Evolutionary conservation across 305 asterid genomes (phyloP).

Genomic region (Fraxinus latifolia): DNA sequence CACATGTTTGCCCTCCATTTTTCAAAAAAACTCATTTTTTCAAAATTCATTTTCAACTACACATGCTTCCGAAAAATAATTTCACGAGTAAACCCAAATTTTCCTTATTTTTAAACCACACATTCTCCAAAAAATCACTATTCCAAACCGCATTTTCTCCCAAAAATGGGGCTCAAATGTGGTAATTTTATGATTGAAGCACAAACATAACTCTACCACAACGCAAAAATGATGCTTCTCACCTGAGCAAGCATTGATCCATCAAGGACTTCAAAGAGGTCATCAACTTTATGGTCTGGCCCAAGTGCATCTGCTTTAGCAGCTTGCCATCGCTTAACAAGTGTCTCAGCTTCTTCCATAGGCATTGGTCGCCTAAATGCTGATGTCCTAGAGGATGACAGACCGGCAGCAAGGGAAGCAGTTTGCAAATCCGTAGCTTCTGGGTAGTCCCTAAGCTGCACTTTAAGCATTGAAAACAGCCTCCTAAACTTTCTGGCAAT

Average conservation of each 20-base stretch:
- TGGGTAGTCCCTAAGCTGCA: slow-evolving; percentile 33
- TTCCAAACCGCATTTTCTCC: neutral
- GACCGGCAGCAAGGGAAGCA: slow-evolving; percentile 63
- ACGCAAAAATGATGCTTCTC: slow-evolving; percentile 33
- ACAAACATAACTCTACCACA: slow-evolving; percentile 22
- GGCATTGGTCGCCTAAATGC: slow-evolving; percentile 67
- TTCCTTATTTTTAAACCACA: neutral
- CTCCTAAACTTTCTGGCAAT: slow-evolving; percentile 43
- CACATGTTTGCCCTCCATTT: neutral
- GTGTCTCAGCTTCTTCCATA: slow-evolving; percentile 85
- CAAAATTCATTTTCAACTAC: neutral
- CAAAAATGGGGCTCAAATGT: neutral
- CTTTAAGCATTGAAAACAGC: slow-evolving; percentile 46
- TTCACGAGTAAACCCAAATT: neutral
- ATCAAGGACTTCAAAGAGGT: slow-evolving; percentile 75
- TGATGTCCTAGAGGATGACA: slow-evolving; percentile 46
- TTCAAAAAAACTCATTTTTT: neutral
- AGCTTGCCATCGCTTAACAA: slow-evolving; percentile 88
- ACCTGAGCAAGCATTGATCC: slow-evolving; percentile 96
- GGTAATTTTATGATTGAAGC: neutral
- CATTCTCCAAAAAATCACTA: neutral
- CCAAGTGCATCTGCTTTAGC: slow-evolving; percentile 92
- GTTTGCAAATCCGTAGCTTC: slow-evolving; percentile 48
- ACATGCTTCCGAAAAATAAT: neutral
- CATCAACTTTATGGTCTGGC: slow-evolving; percentile 58